Evolutionary conservation across 345 rosid genomes (phyloP).

Genomic region (Boechera divaricarpa): DNA sequence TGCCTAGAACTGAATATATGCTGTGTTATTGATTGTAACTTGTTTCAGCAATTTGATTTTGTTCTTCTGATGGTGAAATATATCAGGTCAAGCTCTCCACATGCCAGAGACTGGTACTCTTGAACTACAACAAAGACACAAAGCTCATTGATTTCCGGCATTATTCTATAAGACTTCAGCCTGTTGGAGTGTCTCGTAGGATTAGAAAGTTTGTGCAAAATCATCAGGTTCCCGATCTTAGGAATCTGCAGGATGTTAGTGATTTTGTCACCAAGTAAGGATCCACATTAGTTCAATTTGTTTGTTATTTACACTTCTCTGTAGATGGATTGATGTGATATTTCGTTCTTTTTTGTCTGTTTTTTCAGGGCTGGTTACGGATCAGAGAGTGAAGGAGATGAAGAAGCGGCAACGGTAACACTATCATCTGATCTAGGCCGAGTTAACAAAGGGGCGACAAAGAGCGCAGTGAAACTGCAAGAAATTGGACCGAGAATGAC

Average conservation of each 20-base stretch:
- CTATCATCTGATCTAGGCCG: constrained; percentile 76
- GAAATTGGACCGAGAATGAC: constrained; percentile 99
- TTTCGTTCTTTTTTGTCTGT: not conserved
- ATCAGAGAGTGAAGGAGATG: constrained; percentile 96
- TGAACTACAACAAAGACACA: constrained; percentile 87
- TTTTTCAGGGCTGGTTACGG: constrained; percentile 82
- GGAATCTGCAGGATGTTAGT: constrained; percentile 89
- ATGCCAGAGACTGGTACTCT: constrained; percentile 91
- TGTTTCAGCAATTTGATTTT: constrained; percentile 17
- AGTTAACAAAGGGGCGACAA: constrained; percentile 68
- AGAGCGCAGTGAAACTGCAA: constrained; percentile 88
- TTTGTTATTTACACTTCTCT: constrained; percentile 8
- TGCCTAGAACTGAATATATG: constrained; percentile 14
- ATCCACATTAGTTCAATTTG: not conserved
- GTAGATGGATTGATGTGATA: constrained; percentile 4
- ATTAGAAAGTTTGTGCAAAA: constrained; percentile 87
- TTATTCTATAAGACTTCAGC: constrained; percentile 89
- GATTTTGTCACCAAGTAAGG: constrained; percentile 90
- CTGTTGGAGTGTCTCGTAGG: constrained; percentile 86
- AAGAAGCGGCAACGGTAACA: constrained; percentile 92
- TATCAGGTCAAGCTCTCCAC: constrained; percentile 90
- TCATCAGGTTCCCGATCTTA: constrained; percentile 86
- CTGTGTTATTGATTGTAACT: constrained; percentile 4
- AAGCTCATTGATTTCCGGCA: constrained; percentile 87
- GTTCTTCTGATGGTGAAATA: constrained; percentile 35